Conservation (phyloP, 108 stramenopile genomes). For the Pseudonitzschia pungens region DNA sequence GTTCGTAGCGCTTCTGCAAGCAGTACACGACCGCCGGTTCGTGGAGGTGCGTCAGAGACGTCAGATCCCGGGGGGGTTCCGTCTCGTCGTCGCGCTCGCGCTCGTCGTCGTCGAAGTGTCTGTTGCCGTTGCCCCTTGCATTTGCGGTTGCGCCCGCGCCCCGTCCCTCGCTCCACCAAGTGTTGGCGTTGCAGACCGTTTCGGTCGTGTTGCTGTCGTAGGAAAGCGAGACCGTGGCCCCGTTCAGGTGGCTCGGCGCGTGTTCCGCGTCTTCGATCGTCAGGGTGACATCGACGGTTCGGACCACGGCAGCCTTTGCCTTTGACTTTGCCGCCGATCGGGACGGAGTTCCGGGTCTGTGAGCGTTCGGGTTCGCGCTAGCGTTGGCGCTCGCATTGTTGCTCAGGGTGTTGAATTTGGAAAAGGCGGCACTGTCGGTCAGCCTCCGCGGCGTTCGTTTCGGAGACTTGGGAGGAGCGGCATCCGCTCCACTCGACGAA, state of each 20-base stretch:
- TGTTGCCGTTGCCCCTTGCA: not conserved
- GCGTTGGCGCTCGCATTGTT: not conserved
- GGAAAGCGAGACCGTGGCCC: constrained; percentile 41
- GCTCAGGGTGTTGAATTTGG: constrained; percentile 4
- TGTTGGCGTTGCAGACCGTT: constrained; percentile 49
- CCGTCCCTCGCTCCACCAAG: constrained; percentile 56
- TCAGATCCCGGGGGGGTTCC: constrained; percentile 60
- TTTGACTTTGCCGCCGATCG: too few relatives aligned
- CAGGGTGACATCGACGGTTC: constrained; percentile 30
- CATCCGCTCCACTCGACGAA: not conserved
- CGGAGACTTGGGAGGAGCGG: not conserved
- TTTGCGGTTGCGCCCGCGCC: too few relatives aligned
- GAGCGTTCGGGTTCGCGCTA: not conserved
- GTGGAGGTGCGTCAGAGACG: constrained; percentile 77
- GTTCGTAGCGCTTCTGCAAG: constrained; percentile 54
- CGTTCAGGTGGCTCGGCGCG: constrained; percentile 34
- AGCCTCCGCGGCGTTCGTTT: not conserved
- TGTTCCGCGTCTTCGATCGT: constrained; percentile 38
- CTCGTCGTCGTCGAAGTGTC: not conserved
- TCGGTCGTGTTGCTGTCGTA: constrained; percentile 32
- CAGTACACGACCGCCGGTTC: constrained; percentile 86
- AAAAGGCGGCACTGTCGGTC: not conserved
- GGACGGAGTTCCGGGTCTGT: not conserved
- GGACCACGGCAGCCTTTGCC: not conserved
- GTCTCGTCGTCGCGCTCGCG: too few relatives aligned